Conservation (phyloP, 345 rosid species). For the Barbarea vulgaris region DNA sequence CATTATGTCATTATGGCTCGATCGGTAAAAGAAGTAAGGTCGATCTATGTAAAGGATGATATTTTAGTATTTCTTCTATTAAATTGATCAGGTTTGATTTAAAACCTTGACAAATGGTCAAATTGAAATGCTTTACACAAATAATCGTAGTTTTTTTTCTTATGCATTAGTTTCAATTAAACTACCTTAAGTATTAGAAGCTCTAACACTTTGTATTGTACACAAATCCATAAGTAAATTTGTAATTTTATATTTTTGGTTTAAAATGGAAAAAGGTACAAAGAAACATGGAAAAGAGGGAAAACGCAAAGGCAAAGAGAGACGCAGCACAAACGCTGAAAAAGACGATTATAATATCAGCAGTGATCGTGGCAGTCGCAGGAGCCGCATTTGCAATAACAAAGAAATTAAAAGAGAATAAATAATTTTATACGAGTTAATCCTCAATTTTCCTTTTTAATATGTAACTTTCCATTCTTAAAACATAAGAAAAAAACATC, state of each 20-base stretch:
- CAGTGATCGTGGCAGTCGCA: slow-evolving; percentile 49
- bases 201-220: not conserved
- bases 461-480: slow-evolving; percentile 7
- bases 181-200: not conserved
- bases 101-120: too few relatives aligned
- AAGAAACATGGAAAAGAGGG: slow-evolving; percentile 14
- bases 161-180: not conserved
- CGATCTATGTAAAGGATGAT: too few relatives aligned
- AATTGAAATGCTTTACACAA: too few relatives aligned
- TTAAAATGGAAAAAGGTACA: slow-evolving; percentile 29
- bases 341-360: slow-evolving; percentile 49
- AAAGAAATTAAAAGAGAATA: slow-evolving; percentile 54
- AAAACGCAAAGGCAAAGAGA: slow-evolving; percentile 37
- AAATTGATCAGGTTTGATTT: too few relatives aligned
- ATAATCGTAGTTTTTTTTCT: not conserved
- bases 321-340: slow-evolving; percentile 46
- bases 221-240: not conserved
- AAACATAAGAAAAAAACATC: not conserved
- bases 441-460: slow-evolving; percentile 10
- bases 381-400: slow-evolving; percentile 52
- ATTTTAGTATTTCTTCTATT: too few relatives aligned
- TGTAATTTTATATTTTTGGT: not conserved
- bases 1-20: too few relatives aligned
- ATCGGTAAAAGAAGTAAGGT: too few relatives aligned
- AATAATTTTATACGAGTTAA: slow-evolving; percentile 31